Evolutionary conservation across 192 early-diverging fungal genomes (phyloP), one percentile per base, ranked within the genome.

Genomic region (Backusella luteola): DNA sequence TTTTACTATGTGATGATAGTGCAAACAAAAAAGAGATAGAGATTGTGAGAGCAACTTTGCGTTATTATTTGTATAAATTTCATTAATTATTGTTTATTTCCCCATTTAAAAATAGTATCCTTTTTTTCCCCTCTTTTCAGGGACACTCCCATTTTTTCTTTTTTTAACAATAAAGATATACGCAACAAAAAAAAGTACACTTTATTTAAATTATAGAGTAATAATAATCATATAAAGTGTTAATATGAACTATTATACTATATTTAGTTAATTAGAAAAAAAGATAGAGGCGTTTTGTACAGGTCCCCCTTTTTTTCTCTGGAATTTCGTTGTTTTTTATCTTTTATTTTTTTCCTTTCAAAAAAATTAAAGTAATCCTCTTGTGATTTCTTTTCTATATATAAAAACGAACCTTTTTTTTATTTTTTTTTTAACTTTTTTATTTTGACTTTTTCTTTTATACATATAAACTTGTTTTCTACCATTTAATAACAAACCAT

Each of bases 291-390:
- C 70, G 21, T 49, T 72, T 44, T 72, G 21, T 72, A 46, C 26
- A 26, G 3, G 6, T 15, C 17, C 29, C 66, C 34, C 67, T 67
- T 41, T 38, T 41, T 38, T 67, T 29, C 56, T 63, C 23, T 63
- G 56, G 56, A 63, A 63, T 63, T 63, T 63, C 21, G 23, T 63
- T 63, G 56, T 63, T 59, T 53, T 53, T 53, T 53, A 74, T 74
- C 67, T 74, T 34, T 32, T 32, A n/a, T n/a, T n/a, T n/a, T 32
- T 39, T 21, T 63, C 38, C 38, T 66, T 69, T 39, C 35, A 39
- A 32, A 71, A 32, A 32, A 26, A 34, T 29, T 36, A 68, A 34
- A 68, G 34, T 49, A 42, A 29, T 42, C 23, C 74, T 42, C 74
- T 41, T 66, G 34, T 74, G 39, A 39, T 63, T 32, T 32, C 1